These are phyloP conservation scores for Perkinsus marinus DNA, from an alignment of 169 alveolate genomes.

Conservation along the genomic window DNA sequence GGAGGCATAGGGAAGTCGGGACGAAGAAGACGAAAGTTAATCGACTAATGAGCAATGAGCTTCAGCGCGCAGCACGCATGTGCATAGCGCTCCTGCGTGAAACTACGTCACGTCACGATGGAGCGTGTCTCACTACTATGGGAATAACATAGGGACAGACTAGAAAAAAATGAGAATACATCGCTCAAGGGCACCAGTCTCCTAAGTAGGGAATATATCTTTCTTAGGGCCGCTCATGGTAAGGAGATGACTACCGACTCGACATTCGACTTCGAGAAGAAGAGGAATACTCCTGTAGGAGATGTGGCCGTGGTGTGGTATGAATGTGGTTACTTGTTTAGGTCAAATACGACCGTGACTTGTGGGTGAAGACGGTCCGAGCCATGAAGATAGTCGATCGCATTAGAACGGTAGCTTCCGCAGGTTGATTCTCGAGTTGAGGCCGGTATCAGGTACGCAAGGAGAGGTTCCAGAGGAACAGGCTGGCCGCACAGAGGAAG, in stretches of 20 bases:
- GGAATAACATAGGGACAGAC: too few species aligned
- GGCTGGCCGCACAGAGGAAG: not conserved
- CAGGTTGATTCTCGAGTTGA: constrained; percentile 38
- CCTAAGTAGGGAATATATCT: not conserved
- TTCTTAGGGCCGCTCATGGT: constrained; percentile 27
- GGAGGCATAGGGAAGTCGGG: too few species aligned
- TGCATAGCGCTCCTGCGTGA: too few species aligned
- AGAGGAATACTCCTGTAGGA: constrained; percentile 75
- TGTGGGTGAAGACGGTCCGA: constrained; percentile 82
- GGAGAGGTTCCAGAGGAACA: not conserved
- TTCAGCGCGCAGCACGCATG: too few species aligned
- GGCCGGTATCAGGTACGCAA: not conserved
- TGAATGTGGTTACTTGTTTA: not conserved
- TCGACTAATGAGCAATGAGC: too few species aligned
- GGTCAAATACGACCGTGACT: constrained; percentile 82
- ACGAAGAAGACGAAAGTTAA: too few species aligned
- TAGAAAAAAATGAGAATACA: too few species aligned
- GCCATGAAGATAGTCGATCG: constrained; percentile 86
- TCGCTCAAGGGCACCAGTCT: too few species aligned
- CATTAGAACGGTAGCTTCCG: constrained; percentile 66
- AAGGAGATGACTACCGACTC: constrained; percentile 90
- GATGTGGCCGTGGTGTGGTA: not conserved
- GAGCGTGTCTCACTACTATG: too few species aligned
- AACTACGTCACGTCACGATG: too few species aligned
- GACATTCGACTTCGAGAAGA: constrained; percentile 88